Percentiles rank a stretch among this genome's conserved stretches.
Conservation (phyloP, 257 asterid genomes). For the Nicotiana obtusifolia region DNA sequence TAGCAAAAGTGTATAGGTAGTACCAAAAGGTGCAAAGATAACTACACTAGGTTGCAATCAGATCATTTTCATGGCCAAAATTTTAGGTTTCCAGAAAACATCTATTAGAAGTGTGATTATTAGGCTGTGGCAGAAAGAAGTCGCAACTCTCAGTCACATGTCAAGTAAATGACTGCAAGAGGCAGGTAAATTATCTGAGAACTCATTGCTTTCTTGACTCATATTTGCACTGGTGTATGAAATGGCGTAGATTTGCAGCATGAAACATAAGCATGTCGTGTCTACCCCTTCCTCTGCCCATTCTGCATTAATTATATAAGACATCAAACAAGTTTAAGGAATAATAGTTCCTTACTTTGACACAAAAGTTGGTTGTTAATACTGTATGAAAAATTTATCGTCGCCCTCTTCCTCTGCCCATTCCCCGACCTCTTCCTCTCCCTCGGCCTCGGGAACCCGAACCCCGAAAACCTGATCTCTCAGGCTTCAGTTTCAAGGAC, state of each 20-base stretch:
- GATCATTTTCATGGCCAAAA: not conserved
- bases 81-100: not conserved
- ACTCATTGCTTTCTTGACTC: not conserved
- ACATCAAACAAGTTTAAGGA: not conserved
- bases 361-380: not conserved
- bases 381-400: not conserved
- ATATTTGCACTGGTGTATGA: not conserved
- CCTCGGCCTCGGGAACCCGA: constrained; percentile 42
- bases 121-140: not conserved
- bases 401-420: constrained; percentile 30
- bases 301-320: not conserved
- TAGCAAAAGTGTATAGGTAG: not conserved
- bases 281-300: not conserved
- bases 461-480: constrained; percentile 37
- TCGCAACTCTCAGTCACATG: not conserved
- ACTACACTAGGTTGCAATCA: not conserved
- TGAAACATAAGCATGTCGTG: not conserved
- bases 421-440: constrained; percentile 32
- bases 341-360: not conserved
- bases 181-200: not conserved
- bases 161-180: not conserved
- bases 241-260: not conserved
- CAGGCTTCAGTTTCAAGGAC: constrained; percentile 51
- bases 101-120: not conserved
- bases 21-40: too few species aligned